Percentiles rank a stretch among this genome's conserved stretches.
Evolutionary conservation across 306 rosid genomes (phyloP).

Genomic region (Dryas drummondii): DNA sequence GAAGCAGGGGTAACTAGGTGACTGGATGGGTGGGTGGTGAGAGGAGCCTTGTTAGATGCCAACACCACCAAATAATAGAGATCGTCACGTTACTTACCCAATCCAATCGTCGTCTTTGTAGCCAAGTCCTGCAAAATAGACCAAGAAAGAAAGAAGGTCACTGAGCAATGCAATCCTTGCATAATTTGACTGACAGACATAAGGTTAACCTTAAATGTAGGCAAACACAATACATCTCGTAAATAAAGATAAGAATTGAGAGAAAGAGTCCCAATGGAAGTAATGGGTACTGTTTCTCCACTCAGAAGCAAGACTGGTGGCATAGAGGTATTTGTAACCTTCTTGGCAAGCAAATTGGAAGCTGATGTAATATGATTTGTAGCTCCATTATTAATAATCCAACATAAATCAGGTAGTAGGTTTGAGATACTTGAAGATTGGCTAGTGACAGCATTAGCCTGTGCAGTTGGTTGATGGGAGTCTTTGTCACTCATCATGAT

Average conservation of each 20-base stretch:
- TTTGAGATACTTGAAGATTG: background rate
- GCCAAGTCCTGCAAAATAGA: background rate
- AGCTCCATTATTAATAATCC: background rate
- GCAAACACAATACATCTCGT: background rate
- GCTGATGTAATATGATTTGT: background rate
- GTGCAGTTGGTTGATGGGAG: background rate
- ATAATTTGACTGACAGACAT: background rate
- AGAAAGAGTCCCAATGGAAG: background rate
- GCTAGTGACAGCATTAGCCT: background rate
- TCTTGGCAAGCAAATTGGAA: background rate
- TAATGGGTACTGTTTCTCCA: background rate
- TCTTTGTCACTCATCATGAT: background rate
- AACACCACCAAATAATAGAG: background rate
- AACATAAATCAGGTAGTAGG: background rate
- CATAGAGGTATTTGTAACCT: background rate
- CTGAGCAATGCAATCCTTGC: background rate
- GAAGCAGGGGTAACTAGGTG: too few relatives aligned
- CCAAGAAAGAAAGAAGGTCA: background rate
- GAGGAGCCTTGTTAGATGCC: accelerated
- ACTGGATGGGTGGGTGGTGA: background rate
- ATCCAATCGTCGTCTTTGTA: background rate
- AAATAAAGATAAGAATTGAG: background rate
- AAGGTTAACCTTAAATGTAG: conserved; percentile 3
- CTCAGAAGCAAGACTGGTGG: background rate
- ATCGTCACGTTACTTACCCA: background rate